A percentile compares a stretch with the other conserved stretches of the same genome.
These are phyloP conservation scores for Calonectria fujianensis DNA, from an alignment of 2,329 filamentous ascomycete genomes.

Conservation along the genomic window DNA sequence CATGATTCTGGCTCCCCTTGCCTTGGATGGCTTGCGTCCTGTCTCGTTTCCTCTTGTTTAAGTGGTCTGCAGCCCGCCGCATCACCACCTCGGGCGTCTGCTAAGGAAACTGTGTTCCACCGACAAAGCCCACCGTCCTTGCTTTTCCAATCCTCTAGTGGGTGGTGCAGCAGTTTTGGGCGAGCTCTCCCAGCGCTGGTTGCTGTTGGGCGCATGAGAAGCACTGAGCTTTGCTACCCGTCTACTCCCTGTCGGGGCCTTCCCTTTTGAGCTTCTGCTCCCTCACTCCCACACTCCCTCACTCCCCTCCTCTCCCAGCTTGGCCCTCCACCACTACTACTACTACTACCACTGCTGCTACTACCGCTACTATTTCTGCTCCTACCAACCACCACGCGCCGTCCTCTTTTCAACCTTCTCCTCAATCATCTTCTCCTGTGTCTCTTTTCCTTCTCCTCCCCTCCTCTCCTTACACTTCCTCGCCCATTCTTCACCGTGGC, in stretches of 20 bases:
- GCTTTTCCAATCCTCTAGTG: neutral
- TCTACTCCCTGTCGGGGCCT: constrained; percentile 16
- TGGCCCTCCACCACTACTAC: constrained; percentile 33
- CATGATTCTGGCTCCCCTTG: constrained; percentile 25
- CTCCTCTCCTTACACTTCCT: constrained; percentile 10
- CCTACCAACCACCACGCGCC: constrained; percentile 23
- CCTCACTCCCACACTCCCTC: neutral
- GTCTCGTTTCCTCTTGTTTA: constrained; percentile 3
- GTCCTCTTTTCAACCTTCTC: constrained; percentile 19
- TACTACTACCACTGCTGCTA: neutral
- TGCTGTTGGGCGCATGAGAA: constrained; percentile 23
- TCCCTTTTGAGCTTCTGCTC: constrained; percentile 23
- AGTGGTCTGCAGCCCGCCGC: neutral
- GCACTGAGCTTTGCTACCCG: constrained; percentile 21
- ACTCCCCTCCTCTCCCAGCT: constrained; percentile 1
- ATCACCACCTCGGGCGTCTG: neutral
- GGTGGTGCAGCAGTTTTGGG: neutral
- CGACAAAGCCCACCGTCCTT: neutral
- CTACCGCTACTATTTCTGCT: constrained; percentile 6
- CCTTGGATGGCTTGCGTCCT: neutral
- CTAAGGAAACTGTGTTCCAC: neutral
- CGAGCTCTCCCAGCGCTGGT: neutral
- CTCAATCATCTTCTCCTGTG: neutral
- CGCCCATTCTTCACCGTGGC: constrained; percentile 10
- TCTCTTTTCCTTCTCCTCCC: neutral